Percentiles rank a stretch among this genome's conserved stretches.
phyloP scores from a whole-genome alignment of 306 rosid species.

The Dalbergia oliveri region DNA sequence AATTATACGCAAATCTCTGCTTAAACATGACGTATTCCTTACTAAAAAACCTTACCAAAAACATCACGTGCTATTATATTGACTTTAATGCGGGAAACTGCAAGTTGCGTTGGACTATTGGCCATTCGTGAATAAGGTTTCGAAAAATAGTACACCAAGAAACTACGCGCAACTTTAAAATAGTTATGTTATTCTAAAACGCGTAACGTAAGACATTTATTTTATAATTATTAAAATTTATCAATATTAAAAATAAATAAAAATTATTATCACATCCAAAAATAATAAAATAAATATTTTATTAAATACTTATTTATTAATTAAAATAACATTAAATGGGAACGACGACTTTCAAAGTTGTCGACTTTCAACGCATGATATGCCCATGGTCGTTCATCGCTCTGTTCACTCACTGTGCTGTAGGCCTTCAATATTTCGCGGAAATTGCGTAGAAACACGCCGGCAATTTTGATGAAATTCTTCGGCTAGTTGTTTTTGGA shows the following conservation, averaged over 20 bases:
- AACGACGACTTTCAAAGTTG: not conserved
- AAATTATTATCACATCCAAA: no score
- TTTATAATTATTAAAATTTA: no score
- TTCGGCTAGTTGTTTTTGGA: no score
- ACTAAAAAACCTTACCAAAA: no score
- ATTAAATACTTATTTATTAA: no score
- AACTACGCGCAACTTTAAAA: not conserved
- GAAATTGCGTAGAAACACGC: not conserved
- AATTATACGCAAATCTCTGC: not conserved
- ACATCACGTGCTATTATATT: not conserved
- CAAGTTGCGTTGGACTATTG: not conserved
- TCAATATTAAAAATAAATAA: no score
- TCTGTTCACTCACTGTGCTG: no score
- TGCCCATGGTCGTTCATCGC: no score
- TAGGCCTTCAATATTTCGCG: no score
- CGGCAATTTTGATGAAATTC: not conserved
- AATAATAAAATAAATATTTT: no score
- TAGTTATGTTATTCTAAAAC: no score
- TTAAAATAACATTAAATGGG: not conserved
- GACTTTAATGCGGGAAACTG: not conserved
- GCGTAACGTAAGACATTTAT: no score
- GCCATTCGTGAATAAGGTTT: not conserved
- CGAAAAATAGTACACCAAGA: not conserved
- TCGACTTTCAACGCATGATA: not conserved
- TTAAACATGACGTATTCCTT: not conserved